Base-by-base conservation (phyloP, 192 early-diverging fungal species). In the Fimicolochytrium jonesii region DNA sequence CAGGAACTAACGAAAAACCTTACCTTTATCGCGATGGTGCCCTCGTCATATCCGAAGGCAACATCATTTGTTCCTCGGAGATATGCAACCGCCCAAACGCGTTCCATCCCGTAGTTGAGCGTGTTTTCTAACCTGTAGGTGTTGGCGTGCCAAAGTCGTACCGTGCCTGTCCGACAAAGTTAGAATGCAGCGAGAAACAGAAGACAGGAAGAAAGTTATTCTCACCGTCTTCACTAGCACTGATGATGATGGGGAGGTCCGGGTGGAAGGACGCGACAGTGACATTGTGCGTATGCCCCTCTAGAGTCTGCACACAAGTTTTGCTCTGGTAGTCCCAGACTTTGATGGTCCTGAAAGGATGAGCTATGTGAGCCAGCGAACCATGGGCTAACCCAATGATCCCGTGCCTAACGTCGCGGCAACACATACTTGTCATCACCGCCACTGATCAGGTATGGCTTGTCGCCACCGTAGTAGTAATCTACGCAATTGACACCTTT, bases 241-340 rank as follows among this genome's bases (percentile, higher is more conserved):
- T 93, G 46, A 99, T 74, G 49, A 98, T 96, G 59, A 99, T 94
- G 25, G 97, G 97, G 41, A 98, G 77, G n/a, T 88, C 86, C 1
- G 97, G 97, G 66, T 99, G 97, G 80, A 88, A 99, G 7, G 81
- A 77, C 7, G 91, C 90, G 41, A 91, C 86, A 15, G 85, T 91
- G 4, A 95, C 94, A 64, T 99, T 97, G 47, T 96, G 88, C 6
- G 89, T 81, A 72, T 99, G 97, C 6, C 97, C 97, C 74, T 98
- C 94, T 53, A 99, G 83, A 6, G 95, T 99, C 74, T 95, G 93
- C 13, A 99, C 94, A 70, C 95, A 98, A 18, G 92, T 92, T 75
- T 96, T 98, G 85, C 97, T 99, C 69, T 98, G 95, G 71, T 98
- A 98, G 71, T 99, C 97, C 97, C 97, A 99, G 32, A 99, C 88